Base-by-base conservation (phyloP, 169 alveolate species). In the Nephromyces sp. region DNA sequence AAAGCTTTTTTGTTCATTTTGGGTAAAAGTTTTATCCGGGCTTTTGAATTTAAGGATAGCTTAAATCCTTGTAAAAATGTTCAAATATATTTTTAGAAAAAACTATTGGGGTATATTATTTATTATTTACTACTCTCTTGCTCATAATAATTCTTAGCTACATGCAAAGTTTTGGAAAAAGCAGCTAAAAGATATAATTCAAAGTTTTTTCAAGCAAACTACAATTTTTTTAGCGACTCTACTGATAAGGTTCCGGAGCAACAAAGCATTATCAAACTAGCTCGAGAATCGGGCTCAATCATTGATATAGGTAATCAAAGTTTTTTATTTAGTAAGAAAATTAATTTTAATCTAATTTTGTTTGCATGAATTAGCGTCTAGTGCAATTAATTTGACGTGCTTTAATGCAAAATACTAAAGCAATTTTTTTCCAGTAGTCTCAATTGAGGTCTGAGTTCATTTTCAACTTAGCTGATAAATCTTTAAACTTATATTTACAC, bases 221-320 rank as follows among this genome's bases (percentile, higher is more conserved):
- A 52, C 71, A 8, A 62, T 34, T 52, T 21, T 35, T 64, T 5
- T 78, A 77, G 87, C 71, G 84, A 80, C 69, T 79, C 80, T 29
- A 83, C 86, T 0, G 86, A 79, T 68, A 67, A 64, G n/a, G 82
- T 79, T 5, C 84, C 78, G 15, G 89, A 83, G 52, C 89, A 83
- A 71, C 72, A 75, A 34, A 84, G 80, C 34, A 79, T 83, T n/a
- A 82, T 79, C 28, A 84, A 83, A 30, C 76, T 82, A 88, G 87
- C 90, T n/a, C 68, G 74, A 61, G 90, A 77, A 65, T 75, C 80
- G 70, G 74, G 66, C 70, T 84, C 86, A 22, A 78, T 75, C 64
- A 82, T 84, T 21, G 86, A 84, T 22, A 74, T 84, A 51, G 79
- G 88, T 64, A 82, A 78, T 77, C 61, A 62, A 28, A 51, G 75